Percentiles rank a stretch among this genome's conserved stretches.
Evolutionary conservation across 148 eudicot species (phyloP).

Genomic region (Agrostemma githago): DNA sequence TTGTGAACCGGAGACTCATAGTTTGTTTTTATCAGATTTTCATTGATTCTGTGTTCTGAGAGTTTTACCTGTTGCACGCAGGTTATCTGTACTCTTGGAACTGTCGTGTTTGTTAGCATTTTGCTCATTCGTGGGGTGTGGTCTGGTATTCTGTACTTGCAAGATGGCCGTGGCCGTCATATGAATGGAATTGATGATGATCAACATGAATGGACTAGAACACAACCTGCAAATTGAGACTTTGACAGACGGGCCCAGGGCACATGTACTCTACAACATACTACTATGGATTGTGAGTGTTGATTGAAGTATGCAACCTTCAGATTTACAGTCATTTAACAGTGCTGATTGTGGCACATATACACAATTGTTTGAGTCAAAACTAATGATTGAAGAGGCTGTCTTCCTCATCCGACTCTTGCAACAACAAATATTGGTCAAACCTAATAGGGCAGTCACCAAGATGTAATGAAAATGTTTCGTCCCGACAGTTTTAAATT

Average conservation of each 20-base stretch:
- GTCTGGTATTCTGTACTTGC: conserved; percentile 77
- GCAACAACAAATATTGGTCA: not conserved
- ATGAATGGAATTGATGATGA: conserved; percentile 50
- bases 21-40: not conserved
- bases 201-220: conserved; percentile 50
- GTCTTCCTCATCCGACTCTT: not conserved
- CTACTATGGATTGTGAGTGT: not conserved
- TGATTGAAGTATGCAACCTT: conserved; percentile 7
- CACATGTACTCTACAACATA: not conserved
- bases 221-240: conserved; percentile 54
- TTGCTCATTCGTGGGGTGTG: conserved; percentile 85
- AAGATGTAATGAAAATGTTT: not conserved
- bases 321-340: not conserved
- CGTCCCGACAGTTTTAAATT: not conserved
- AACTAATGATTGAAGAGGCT: not conserved
- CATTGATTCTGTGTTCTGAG: not conserved
- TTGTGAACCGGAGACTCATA: not conserved
- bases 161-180: conserved; percentile 49
- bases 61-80: conserved; percentile 19
- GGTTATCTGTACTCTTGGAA: conserved; percentile 94
- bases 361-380: not conserved
- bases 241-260: not conserved
- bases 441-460: not conserved
- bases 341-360: not conserved
- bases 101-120: conserved; percentile 78